phyloP scores from a whole-genome alignment of 1,284 basidiomycete species.

The Cutaneotrichosporon cutaneum region DNA sequence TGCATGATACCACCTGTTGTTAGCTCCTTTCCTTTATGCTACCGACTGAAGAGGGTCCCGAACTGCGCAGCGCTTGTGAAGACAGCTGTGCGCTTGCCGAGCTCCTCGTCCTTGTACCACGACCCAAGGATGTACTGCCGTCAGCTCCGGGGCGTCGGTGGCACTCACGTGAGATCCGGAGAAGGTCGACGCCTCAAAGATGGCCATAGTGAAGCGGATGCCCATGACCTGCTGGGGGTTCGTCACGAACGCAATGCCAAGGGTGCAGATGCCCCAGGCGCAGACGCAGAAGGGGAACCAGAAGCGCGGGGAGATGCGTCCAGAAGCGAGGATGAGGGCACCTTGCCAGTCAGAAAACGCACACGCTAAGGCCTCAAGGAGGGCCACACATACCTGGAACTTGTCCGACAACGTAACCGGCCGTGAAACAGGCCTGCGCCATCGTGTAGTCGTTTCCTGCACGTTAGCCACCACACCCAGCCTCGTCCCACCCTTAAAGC shows the following conservation, averaged over 20 bases:
- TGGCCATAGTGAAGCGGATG: slow-evolving; percentile 37
- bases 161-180: slow-evolving; percentile 31
- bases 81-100: slow-evolving; percentile 45
- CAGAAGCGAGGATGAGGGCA: slow-evolving; percentile 41
- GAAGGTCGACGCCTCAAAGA: slow-evolving; percentile 44
- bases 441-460: slow-evolving; percentile 32
- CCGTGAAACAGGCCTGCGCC: slow-evolving; percentile 38
- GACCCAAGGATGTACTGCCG: slow-evolving; percentile 45
- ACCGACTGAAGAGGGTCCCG: slow-evolving; percentile 40
- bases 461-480: neutral
- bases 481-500: neutral
- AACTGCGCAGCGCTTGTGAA: slow-evolving; percentile 43
- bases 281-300: slow-evolving; percentile 45
- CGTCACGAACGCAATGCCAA: slow-evolving; percentile 27
- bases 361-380: too few relatives aligned
- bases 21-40: too few relatives aligned
- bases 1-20: slow-evolving; percentile 36
- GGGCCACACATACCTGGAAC: slow-evolving; percentile 20
- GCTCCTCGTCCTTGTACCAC: slow-evolving; percentile 47
- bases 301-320: slow-evolving; percentile 37
- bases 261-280: slow-evolving; percentile 39
- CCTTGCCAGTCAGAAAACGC: neutral
- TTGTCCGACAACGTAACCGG: slow-evolving; percentile 43
- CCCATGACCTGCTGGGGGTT: slow-evolving; percentile 38
- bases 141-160: neutral